Conservation (phyloP, 148 eudicot species). For the Arctostaphylos glauca region DNA sequence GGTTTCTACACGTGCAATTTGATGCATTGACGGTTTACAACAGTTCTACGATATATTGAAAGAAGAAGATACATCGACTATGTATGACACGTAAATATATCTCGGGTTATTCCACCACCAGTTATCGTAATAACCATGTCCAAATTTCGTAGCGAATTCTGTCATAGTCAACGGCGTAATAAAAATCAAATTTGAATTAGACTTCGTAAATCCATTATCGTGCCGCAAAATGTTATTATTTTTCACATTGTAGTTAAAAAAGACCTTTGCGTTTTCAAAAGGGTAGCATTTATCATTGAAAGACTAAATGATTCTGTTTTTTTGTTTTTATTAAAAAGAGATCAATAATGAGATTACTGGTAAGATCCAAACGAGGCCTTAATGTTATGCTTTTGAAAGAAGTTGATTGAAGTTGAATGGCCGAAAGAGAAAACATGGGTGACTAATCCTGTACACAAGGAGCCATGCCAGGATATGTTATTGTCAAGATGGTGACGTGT, state of each 20-base stretch:
- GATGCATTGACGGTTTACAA: too few relatives aligned
- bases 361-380: not conserved
- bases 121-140: too few relatives aligned
- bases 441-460: not conserved
- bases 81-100: too few relatives aligned
- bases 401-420: conserved; percentile 9
- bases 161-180: too few relatives aligned
- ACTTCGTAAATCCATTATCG: not conserved
- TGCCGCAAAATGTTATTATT: not conserved
- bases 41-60: too few relatives aligned
- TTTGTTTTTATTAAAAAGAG: not conserved
- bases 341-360: not conserved
- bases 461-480: not conserved
- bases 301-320: not conserved
- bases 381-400: not conserved
- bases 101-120: too few relatives aligned
- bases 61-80: too few relatives aligned
- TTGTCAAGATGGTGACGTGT: not conserved
- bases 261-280: not conserved
- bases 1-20: too few relatives aligned
- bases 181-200: too few relatives aligned
- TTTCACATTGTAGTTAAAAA: too few relatives aligned
- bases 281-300: not conserved
- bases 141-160: too few relatives aligned
- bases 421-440: not conserved